Base-by-base conservation (phyloP, 208 protist genomes). In the Wallacemonas sp. region DNA sequence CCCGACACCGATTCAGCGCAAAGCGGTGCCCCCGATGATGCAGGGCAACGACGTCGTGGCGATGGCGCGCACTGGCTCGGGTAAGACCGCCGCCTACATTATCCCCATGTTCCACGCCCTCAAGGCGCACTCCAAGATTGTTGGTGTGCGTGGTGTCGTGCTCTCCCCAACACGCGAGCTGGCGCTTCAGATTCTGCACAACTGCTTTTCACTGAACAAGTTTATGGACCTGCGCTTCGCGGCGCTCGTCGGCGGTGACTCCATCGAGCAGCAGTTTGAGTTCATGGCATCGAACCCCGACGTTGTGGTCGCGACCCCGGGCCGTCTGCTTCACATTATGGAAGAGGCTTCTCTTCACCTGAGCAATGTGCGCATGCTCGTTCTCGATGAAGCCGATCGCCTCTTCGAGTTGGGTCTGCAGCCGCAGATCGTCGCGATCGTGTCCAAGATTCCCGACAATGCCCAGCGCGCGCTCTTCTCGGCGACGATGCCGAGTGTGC, bases 331-430 rank as follows among this genome's bases (percentile, higher is more conserved):
- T 38, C 98, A 99, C 75, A 92, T 98, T 43, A 86, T 99, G 54
- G 85, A 97, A 49, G 97, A 99, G 52, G 92, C 97, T 26, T 95
- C 95, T 2, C 61, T 99, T 29, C 81, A 90, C 39, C 81, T 99
- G 2, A 78, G 70, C 2, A 72, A 75, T 29, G 87, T 99, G n/a
- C 83, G 98, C 65, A 96, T 93, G 43, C 43, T 99, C 6, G 98
- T 99, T 0, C 97, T 99, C 54, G 99, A 99, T 85, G 99, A 99
- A 81, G 99, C 98, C 1, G 99, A 99, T 80, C 89, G 96, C 17
- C 83, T 99, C 6, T 99, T 99, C 83, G 99, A 99, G 76, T 85
- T 99, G 66, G 98, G 98, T 30, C 83, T 92, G 16, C 87, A 98
- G 78, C 83, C 91, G 33, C 98, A 99, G 86, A 76, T 99, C 30